Evolutionary conservation across 2,329 filamentous ascomycete genomes (phyloP).

Genomic region (Fusarium circinatum): DNA sequence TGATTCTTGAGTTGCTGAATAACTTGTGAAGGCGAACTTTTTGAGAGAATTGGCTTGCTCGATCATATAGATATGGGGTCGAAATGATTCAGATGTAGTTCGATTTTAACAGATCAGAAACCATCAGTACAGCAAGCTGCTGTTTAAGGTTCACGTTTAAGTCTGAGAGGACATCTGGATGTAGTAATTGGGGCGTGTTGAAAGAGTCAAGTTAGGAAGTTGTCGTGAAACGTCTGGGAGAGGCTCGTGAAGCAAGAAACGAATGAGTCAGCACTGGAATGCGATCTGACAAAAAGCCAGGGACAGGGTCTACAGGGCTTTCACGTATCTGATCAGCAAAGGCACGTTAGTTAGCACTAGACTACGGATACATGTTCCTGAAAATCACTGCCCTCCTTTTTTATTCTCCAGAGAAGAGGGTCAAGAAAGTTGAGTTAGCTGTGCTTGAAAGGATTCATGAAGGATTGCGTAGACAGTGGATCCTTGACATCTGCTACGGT

Average conservation of each 20-base stretch:
- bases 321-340: constrained; percentile 4
- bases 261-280: constrained; percentile 18
- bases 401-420: background rate
- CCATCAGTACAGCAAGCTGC: background rate
- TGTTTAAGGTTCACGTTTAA: background rate
- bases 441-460: constrained; percentile 4
- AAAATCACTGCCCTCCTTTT: constrained; percentile 7
- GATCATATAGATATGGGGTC: background rate
- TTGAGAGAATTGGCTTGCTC: background rate
- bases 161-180: background rate
- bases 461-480: constrained; percentile 34
- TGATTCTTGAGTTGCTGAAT: background rate
- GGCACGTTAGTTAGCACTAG: background rate
- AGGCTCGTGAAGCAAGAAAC: background rate
- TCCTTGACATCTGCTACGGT: constrained; percentile 23
- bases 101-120: background rate
- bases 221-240: background rate
- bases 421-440: constrained; percentile 7
- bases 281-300: constrained; percentile 6
- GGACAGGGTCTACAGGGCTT: background rate
- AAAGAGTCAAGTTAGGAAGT: background rate
- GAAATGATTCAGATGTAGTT: background rate
- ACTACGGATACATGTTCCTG: constrained; percentile 7
- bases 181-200: background rate
- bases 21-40: background rate